Evolutionary conservation across 306 rosid species (phyloP), one percentile per base, ranked within the genome.

Genomic region (Pueraria montana): DNA sequence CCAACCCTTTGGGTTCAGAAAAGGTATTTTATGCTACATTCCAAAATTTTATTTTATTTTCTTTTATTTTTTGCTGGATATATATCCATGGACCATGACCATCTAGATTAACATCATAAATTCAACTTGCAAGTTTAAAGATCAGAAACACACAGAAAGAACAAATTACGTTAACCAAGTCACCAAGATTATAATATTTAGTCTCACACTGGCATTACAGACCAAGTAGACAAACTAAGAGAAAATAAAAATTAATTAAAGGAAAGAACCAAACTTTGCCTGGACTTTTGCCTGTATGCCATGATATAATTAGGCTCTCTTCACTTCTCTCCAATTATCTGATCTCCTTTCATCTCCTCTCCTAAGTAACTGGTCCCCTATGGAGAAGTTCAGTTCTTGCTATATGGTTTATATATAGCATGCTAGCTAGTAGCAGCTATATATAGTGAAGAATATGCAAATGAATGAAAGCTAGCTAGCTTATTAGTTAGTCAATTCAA

Each of bases 241-340:
- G 11, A 79, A 46, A 30, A 24, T 34, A 8, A 24, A 38, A 30
- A 46, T 40, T 1, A 58, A 52, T 20, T 24, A 67, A 69, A 32
- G 66, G 46, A 34, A 58, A 45, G 72, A 72, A 76, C 17, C 42
- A 68, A 76, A 45, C 30, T 76, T 46, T 58, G 86, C 86, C 86
- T 83, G 82, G 74, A 58, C 65, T 43, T 58, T 69, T 45, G 72
- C 82, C 82, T 76, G 82, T 11, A 76, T 76, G 82, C 74, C 52
- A 66, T 27, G 62, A 20, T 68, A 40, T 40, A n/a, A 50, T 46
- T 32, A 45, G 48, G 17, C 6, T 8, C 2, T 76, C 82, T 56
- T 76, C 82, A 68, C 55, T 67, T 67, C 45, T 2, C 23, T 59
- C 11, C 43, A 38, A 38, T 38, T 38, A 36, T 36, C 40, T 36